Evolutionary conservation across 1,139 yeast species (phyloP).

Genomic region (Debaryomyces sp.): DNA sequence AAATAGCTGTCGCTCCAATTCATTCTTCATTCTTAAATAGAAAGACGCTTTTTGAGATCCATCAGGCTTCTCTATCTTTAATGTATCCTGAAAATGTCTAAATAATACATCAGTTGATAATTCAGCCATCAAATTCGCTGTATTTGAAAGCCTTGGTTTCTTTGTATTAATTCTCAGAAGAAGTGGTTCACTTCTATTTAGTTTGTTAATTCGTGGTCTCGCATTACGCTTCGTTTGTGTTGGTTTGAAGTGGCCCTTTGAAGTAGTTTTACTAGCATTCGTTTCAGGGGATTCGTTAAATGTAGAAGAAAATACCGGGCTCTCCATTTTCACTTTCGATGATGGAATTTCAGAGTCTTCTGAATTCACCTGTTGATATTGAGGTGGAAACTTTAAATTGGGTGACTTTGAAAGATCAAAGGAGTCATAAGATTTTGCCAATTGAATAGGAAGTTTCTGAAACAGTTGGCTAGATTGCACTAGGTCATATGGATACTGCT

Average conservation of each 20-base stretch:
- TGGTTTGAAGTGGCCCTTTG: constrained; percentile 31
- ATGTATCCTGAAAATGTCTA: constrained; percentile 26
- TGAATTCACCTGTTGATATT: not conserved
- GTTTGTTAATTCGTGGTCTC: constrained; percentile 39
- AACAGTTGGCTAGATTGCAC: not conserved
- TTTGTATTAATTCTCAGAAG: not conserved
- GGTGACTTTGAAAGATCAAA: not conserved
- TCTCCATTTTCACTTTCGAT: not conserved
- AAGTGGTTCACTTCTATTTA: constrained; percentile 17
- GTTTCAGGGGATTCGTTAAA: not conserved
- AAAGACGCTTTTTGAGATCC: constrained; percentile 10
- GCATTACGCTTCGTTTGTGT: constrained; percentile 39
- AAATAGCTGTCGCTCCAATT: constrained; percentile 33
- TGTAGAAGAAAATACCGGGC: not conserved
- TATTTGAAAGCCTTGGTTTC: constrained; percentile 3
- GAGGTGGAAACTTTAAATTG: not conserved
- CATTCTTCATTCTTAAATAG: constrained; percentile 22
- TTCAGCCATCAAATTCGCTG: constrained; percentile 20
- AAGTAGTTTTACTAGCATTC: not conserved
- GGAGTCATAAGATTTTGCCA: not conserved
- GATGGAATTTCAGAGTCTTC: constrained; percentile 3
- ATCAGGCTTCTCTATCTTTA: constrained; percentile 20
- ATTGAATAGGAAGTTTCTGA: not conserved
- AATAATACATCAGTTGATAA: constrained; percentile 28
- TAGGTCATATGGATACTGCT: not conserved